Evolutionary conservation across 345 rosid species (phyloP), one percentile per base, ranked within the genome.

Genomic region (Gossypium ekmanianum): DNA sequence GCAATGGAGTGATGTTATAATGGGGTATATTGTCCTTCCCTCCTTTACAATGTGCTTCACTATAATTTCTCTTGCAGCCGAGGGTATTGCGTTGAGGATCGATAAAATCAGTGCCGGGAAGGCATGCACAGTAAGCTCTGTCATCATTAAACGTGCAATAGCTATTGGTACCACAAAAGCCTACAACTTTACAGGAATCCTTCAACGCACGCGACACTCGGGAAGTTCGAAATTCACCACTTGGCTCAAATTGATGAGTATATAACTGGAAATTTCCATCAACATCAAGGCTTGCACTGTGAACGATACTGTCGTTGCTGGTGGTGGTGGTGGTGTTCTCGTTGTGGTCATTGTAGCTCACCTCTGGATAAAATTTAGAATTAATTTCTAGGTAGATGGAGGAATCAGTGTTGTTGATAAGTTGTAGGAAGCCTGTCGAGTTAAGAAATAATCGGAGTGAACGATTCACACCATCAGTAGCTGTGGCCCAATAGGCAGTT

Each of bases 401-500:
- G 11, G 8, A 58, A 59, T 45, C 64, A 20, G 2, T 45, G 3
- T 9, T n/a, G 12, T 64, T n/a, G 17, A 74, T 18, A 24, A 63
- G 26, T 29, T 62, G 61, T 29, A 63, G 41, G 1, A 9, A 0
- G 14, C 79, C 79, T 48, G 11, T 11, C 13, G 22, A 68, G 58
- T 43, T 27, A 47, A 82, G 75, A 24, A 43, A 45, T 22, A 58
- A 34, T 34, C 0, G n/a, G 8, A 5, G 51, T n/a, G 0, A 0
- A 6, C 2, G 1, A 22, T 12, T 27, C 3, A 10, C 5, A 2
- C 70, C 69, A 2, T 0, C 0, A 8, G 78, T 58, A 2, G 0
- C 1, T 5, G 69, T 14, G 27, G 43, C 0, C 83, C 71, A 83
- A 68, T 83, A 85, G 52, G 85, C 12, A 75, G 77, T 59, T 8